Evolutionary conservation across 768 basidiomycete species (phyloP), one percentile per base, ranked within the genome.

Genomic region (Pholiota microspora): DNA sequence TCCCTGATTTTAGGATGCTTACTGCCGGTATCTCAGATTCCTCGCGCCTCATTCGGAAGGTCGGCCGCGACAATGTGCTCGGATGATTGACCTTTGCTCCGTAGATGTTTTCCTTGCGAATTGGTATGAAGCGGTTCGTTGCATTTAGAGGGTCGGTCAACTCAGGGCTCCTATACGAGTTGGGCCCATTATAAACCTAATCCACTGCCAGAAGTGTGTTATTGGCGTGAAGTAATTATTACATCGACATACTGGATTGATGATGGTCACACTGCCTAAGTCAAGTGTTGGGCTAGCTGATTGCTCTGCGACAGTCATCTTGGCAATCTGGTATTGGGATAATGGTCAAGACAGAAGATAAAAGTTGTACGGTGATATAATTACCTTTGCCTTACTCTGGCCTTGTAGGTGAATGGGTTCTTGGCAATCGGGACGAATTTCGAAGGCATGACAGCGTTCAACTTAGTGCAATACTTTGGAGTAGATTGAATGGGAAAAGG

Each of bases 221-320:
- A 18, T 12, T 32, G 36, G 28, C 29, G 8, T 16, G 21, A 34
- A 31, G 24, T n/a, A 27, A 15, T n/a, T 16, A 48, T n/a, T 27
- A 36, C n/a, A 16, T 5, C 9, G 21, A 49, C 55, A 45, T 48
- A 35, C 51, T 35, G 46, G 46, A 27, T 49, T 49, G 16, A 47
- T 45, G n/a, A 56, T 56, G 13, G 35, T 51, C 25, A 51, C 49
- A 7, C 48, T 29, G 16, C 55, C 55, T 16, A 56, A 51, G 16
- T 45, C 44, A 16, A 56, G 32, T 13, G 49, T 52, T 35, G 55
- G 50, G 18, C 55, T 56, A 10, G 45, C 28, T 28, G 46, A 28
- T n/a, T 52, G 35, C 8, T 15, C 29, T 13, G 31, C n/a, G 9
- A 56, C 10, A 34, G 28, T 51, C 5, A 27, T 40, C 48, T n/a